phyloP scores from a whole-genome alignment of 371 early-diverging fungal species.

The Chytridium lagenaria region DNA sequence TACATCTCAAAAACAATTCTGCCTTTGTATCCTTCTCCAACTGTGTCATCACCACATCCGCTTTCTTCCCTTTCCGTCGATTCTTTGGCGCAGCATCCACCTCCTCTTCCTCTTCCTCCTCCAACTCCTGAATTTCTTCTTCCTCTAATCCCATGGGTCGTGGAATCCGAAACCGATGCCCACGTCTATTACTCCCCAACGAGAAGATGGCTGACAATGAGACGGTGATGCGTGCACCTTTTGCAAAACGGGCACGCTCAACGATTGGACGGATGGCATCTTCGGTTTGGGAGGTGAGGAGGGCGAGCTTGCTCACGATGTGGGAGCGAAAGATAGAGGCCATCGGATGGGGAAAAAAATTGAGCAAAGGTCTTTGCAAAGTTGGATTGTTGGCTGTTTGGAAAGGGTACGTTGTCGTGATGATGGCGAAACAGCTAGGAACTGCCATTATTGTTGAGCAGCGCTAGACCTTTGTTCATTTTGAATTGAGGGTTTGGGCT shows the following conservation, averaged over 20 bases:
- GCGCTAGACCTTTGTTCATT: no score
- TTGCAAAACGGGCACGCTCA: not conserved
- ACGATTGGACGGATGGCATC: not conserved
- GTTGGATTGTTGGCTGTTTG: no score
- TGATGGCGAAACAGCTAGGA: no score
- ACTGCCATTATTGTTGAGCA: no score
- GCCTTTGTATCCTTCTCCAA: not conserved
- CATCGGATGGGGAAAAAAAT: no score
- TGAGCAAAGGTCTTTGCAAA: no score
- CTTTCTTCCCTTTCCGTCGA: not conserved
- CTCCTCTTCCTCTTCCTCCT: slow-evolving; percentile 9
- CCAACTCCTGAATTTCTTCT: not conserved
- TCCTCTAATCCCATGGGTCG: not conserved
- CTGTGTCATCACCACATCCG: not conserved
- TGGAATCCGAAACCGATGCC: not conserved
- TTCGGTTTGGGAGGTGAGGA: not conserved
- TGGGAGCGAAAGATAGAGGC: not conserved
- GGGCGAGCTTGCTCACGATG: slow-evolving; percentile 7
- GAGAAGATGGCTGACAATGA: not conserved
- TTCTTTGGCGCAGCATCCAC: not conserved
- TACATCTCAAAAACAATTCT: not conserved
- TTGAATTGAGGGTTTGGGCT: no score
- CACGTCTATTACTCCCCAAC: not conserved
- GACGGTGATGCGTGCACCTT: not conserved
- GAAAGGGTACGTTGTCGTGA: no score